Evolutionary conservation across 441 rosid genomes (phyloP).

Genomic region (Isatis lusitanica): DNA sequence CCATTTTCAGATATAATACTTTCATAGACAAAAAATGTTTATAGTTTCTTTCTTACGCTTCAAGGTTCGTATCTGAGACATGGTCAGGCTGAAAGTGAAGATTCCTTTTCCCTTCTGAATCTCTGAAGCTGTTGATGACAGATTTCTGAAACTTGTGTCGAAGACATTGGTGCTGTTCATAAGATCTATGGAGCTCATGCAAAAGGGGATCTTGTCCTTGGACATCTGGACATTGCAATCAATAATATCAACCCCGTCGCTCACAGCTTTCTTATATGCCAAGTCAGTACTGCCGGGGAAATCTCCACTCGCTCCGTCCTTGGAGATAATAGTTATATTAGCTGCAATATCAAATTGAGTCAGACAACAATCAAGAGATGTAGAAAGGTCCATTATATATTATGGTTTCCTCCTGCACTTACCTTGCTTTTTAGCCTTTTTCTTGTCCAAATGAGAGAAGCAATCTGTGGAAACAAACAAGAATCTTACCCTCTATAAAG

Average conservation of each 20-base stretch:
- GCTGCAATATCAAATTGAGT: slow-evolving; percentile 31
- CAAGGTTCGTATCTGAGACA: slow-evolving; percentile 45
- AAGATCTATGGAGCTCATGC: slow-evolving; percentile 51
- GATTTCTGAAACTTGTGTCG: slow-evolving; percentile 39
- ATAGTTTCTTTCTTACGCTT: slow-evolving; percentile 40
- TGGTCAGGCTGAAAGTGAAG: slow-evolving; percentile 49
- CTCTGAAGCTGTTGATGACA: slow-evolving; percentile 36
- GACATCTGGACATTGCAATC: slow-evolving; percentile 62
- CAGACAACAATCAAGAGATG: neutral
- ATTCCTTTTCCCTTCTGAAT: slow-evolving; percentile 33
- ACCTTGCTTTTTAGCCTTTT: slow-evolving; percentile 50
- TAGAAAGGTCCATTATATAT: neutral
- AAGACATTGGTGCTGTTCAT: slow-evolving; percentile 41
- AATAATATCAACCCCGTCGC: slow-evolving; percentile 47
- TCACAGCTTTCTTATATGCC: slow-evolving; percentile 51
- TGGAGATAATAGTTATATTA: slow-evolving; percentile 43
- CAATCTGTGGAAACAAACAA: slow-evolving; percentile 56
- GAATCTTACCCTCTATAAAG: neutral
- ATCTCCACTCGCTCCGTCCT: slow-evolving; percentile 59
- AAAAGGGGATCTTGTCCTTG: slow-evolving; percentile 46
- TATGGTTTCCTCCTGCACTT: slow-evolving; percentile 13
- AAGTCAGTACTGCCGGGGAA: slow-evolving; percentile 49
- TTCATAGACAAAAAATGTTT: neutral
- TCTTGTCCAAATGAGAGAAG: slow-evolving; percentile 54
- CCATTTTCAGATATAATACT: slow-evolving; percentile 3